phyloP scores from a whole-genome alignment of 345 rosid genomes.

The Rhizophora mangle region DNA sequence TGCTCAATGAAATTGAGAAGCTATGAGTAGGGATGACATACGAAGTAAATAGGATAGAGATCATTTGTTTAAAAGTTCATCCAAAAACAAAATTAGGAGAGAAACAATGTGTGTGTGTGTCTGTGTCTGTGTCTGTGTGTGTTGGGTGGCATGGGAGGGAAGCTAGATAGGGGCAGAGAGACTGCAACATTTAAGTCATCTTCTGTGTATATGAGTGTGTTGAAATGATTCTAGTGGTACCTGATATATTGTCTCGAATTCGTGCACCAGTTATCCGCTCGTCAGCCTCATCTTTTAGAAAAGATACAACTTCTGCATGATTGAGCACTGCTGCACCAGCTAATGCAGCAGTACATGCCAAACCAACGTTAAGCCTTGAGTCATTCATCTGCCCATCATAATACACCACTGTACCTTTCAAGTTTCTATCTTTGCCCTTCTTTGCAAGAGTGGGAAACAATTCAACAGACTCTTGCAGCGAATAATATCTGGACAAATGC shows the following conservation, averaged over 20 bases:
- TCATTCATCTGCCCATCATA: constrained; percentile 99
- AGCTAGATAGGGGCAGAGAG: neutral
- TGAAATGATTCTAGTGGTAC: constrained; percentile 31
- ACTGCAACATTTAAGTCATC: neutral
- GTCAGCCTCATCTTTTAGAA: constrained; percentile 60
- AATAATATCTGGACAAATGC: constrained; percentile 89
- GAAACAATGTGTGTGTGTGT: no score
- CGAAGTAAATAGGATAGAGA: no score
- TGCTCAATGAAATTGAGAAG: no score
- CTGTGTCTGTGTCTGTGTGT: no score
- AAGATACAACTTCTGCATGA: constrained; percentile 86
- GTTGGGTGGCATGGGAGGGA: neutral
- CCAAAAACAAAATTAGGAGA: no score
- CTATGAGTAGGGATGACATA: no score
- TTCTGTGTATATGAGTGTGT: neutral
- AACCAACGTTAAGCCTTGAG: constrained; percentile 78
- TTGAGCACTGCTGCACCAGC: constrained; percentile 96
- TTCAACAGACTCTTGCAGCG: constrained; percentile 73
- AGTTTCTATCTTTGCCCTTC: constrained; percentile 57
- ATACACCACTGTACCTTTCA: constrained; percentile 92
- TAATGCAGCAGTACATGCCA: constrained; percentile 87
- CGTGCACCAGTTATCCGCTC: constrained; percentile 73
- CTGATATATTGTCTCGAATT: constrained; percentile 78
- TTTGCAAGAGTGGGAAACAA: constrained; percentile 92
- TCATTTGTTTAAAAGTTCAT: no score